These are phyloP conservation scores for Botrytis hyacinthi DNA, from an alignment of 2,329 filamentous ascomycete species.

Conservation along the genomic window DNA sequence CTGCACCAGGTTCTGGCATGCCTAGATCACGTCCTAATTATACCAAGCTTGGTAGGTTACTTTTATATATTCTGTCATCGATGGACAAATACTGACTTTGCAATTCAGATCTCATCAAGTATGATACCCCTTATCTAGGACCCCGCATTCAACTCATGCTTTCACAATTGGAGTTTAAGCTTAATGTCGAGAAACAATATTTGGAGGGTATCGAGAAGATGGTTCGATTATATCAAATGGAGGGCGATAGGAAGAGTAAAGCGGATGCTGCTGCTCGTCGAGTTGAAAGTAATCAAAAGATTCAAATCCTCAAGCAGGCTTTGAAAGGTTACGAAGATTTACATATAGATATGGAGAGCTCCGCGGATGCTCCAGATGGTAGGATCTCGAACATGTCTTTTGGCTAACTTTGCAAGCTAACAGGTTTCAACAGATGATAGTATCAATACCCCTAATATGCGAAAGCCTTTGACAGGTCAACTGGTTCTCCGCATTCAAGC, in stretches of 20 bases:
- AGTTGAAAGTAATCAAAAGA: conserved; percentile 97
- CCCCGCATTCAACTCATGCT: conserved; percentile 99
- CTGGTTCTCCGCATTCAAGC: conserved; percentile 82
- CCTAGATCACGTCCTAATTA: conserved; percentile 84
- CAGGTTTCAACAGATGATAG: conserved; percentile 72
- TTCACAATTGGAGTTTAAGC: conserved; percentile 96
- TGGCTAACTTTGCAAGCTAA: conserved; percentile 10
- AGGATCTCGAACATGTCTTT: conserved; percentile 38
- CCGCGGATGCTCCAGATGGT: conserved; percentile 77
- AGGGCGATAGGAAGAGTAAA: conserved; percentile 93
- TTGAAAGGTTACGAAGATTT: conserved; percentile 96
- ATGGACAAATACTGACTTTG: conserved; percentile 25
- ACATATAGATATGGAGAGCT: conserved; percentile 84
- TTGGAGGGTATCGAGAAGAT: conserved; percentile 99
- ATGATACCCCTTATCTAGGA: conserved; percentile 91
- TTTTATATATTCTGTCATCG: not conserved
- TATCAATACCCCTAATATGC: conserved; percentile 88
- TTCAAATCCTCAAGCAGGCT: conserved; percentile 90
- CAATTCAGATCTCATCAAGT: conserved; percentile 89
- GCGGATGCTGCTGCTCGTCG: conserved; percentile 85
- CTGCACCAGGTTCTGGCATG: conserved; percentile 63
- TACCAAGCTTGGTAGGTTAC: conserved; percentile 83
- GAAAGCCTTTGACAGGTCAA: conserved; percentile 92
- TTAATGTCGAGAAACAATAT: conserved; percentile 98
- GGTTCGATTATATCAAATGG: conserved; percentile 95